Evolutionary conservation across 2,329 filamentous ascomycete genomes (phyloP).

Genomic region (Neofusicoccum kwambonambiense): DNA sequence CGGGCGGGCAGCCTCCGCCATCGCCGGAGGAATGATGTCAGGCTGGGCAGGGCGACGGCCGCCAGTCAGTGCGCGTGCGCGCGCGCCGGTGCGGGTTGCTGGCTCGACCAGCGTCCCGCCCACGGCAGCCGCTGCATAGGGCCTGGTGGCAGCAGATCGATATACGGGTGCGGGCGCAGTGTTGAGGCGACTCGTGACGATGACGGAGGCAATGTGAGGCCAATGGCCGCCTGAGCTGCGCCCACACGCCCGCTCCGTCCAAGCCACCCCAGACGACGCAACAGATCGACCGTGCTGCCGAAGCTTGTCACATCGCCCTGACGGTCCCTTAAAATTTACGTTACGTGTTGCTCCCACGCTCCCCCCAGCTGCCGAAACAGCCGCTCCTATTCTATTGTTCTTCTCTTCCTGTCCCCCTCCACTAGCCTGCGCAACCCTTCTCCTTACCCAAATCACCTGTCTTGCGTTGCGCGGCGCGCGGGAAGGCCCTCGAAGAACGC

Average conservation of each 20-base stretch:
- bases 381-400: slow-evolving; percentile 4
- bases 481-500: neutral
- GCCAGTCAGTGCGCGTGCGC: neutral
- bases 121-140: neutral
- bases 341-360: neutral
- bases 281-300: slow-evolving; percentile 8
- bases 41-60: neutral
- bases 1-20: neutral
- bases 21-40: slow-evolving; percentile 2
- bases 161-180: slow-evolving; percentile 2
- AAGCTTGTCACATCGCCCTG: slow-evolving; percentile 16
- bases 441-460: slow-evolving; percentile 1
- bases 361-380: neutral
- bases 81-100: neutral
- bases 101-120: neutral
- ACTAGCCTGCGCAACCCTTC: slow-evolving; percentile 4
- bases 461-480: slow-evolving; percentile 15
- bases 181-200: slow-evolving; percentile 10
- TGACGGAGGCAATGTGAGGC: neutral
- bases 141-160: slow-evolving; percentile 12
- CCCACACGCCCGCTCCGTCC: slow-evolving; percentile 7
- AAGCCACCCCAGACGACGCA: slow-evolving; percentile 17
- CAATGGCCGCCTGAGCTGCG: slow-evolving; percentile 14
- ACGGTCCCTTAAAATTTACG: slow-evolving; percentile 18
- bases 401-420: neutral